Evolutionary conservation across 768 basidiomycete genomes (phyloP).

Genomic region (Leccinum broughii): DNA sequence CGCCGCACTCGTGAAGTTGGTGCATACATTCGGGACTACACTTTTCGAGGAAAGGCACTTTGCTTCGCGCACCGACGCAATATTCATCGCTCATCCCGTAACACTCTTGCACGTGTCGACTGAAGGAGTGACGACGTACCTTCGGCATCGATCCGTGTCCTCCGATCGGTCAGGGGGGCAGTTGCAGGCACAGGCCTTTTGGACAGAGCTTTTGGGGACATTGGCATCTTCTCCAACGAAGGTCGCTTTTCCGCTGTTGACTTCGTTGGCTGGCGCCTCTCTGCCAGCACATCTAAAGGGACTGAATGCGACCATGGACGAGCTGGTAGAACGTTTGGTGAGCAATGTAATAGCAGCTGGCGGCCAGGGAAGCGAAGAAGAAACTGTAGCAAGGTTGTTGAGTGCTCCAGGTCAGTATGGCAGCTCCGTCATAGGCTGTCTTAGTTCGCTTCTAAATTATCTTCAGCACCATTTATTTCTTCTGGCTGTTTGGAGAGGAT

Average conservation of each 20-base stretch:
- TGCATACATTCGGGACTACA: slow-evolving; percentile 52
- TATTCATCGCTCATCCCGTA: slow-evolving; percentile 40
- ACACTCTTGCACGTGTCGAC: slow-evolving; percentile 43
- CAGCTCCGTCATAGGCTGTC: neutral
- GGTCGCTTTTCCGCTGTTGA: slow-evolving; percentile 41
- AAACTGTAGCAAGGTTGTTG: slow-evolving; percentile 12
- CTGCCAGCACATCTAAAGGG: slow-evolving; percentile 52
- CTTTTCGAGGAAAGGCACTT: slow-evolving; percentile 48
- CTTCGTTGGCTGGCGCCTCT: slow-evolving; percentile 37
- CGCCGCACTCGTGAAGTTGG: slow-evolving; percentile 37
- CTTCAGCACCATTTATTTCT: slow-evolving; percentile 26
- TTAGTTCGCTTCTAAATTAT: neutral
- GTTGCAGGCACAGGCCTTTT: slow-evolving; percentile 19
- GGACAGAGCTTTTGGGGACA: slow-evolving; percentile 40
- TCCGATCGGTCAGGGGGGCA: slow-evolving; percentile 10
- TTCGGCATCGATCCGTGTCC: slow-evolving; percentile 31
- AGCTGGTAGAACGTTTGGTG: slow-evolving; percentile 32
- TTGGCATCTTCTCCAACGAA: slow-evolving; percentile 37
- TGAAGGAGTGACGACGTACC: slow-evolving; percentile 51
- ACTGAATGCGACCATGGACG: slow-evolving; percentile 45
- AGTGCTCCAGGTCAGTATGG: slow-evolving; percentile 25
- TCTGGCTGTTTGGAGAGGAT: slow-evolving; percentile 17
- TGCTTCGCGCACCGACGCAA: slow-evolving; percentile 44
- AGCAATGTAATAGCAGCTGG: slow-evolving; percentile 1
- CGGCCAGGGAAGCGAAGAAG: slow-evolving; percentile 1